Base-by-base conservation (phyloP, 1,284 basidiomycete species). In the Malassezia yamatoensis region DNA sequence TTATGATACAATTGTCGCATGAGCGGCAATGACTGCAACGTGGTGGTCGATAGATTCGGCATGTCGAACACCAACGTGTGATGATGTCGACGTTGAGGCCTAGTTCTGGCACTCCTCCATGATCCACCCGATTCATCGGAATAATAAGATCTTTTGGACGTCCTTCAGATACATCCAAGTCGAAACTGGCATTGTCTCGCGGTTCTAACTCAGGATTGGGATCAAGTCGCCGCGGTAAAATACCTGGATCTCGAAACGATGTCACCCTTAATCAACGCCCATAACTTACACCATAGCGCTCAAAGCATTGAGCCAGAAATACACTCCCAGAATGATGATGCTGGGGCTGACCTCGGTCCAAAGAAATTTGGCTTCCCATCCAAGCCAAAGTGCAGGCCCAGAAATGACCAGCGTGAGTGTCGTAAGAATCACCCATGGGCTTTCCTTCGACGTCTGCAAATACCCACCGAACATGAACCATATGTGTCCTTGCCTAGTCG, bases 1-100 rank as follows among this genome's bases (percentile, higher is more conserved):
- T 64, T 29, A 74, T 70, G 8, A 75, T 68, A 51, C 74, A 75
- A 51, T 72, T 72, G 41, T 75, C 69, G 59, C 74, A 75, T 2
- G 70, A 60, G 10, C 74, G 54, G 47, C 74, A 75, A 47, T 75
- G 74, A 29, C 67, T 70, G 48, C 59, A 61, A 15, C 74, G 58
- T 0, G 74, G 74, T 7, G 74, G 68, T 6, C 74, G 57, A 46
- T 74, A 75, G 1, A 66, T 63, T 1, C 63, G 60, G 49, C 74
- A 75, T 16, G 72, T 69, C 49, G 67, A 63, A 57, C 74, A 75
- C 74, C 74, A 75, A 36, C 70, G 70, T 18, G 65, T 59, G 37
- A 60, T 49, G 29, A 74, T 53, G 52, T 35, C 58, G 35, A 12
- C 34, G n/a, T 11, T 50, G 37, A 41, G 58, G 53, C 20, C 64